Evolutionary conservation across 164 flowering plant genomes (phyloP), one percentile per base, ranked within the genome.

Genomic region (Santalum album): DNA sequence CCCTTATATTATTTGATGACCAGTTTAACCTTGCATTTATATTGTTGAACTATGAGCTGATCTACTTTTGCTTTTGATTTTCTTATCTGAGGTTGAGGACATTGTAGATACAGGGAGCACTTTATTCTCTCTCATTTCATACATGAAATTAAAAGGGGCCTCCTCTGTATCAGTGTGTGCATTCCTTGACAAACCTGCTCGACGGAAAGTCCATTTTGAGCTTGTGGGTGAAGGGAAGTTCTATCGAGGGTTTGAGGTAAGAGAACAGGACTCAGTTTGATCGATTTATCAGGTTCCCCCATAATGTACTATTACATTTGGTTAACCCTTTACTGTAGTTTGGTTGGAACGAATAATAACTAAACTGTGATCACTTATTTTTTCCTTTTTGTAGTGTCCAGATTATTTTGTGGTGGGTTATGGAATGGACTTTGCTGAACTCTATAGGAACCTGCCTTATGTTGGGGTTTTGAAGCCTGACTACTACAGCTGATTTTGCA

Each of bases 51-150:
- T 36, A 14, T 36, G 15, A 5, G 1, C 40, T 7, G 40, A 9
- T 36, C 14, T 18, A 42, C 1, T 17, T 4, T 4, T 42, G 7
- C 21, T 17, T 42, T 17, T 18, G n/a, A 14, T 29, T 46, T 61
- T 2, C 38, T 17, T 54, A 10, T 45, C 35, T 39, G 53, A 86
- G 96, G 91, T 92, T 55, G 98, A 92, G 70, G 98, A 92, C 62
- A 92, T 92, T 61, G 89, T 91, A 35, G 98, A 92, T 65, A 84
- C 95, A 1, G 98, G 98, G 56, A 67, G 42, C 69, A 92, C 98
- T 19, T 53, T 92, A 49, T 73, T 82, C 11, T 58, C 75, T 56
- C 78, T 88, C 18, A 78, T 86, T 59, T 56, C 74, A 22, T 77
- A 84, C 69, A 53, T 92, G 72, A 65, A 75, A 66, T 60, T 75